These are phyloP conservation scores for Penicillium coprophilum DNA, from an alignment of 495 filamentous ascomycete species.

Conservation along the genomic window DNA sequence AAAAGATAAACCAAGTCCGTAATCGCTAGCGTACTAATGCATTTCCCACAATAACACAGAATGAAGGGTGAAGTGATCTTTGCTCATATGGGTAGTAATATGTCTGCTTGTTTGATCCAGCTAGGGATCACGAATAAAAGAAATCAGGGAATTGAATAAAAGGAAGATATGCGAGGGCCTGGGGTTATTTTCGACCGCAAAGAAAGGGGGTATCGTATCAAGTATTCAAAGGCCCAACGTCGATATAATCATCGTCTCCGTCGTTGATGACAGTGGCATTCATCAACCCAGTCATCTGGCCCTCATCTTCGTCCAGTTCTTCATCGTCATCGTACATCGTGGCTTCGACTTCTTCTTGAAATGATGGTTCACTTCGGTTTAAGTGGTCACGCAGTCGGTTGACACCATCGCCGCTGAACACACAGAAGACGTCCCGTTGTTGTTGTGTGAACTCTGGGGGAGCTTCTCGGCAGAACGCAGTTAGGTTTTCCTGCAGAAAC, in stretches of 20 bases:
- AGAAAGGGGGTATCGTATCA: constrained; percentile 42
- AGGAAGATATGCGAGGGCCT: constrained; percentile 17
- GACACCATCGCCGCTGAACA: constrained; percentile 91
- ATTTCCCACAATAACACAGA: constrained; percentile 32
- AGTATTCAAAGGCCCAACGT: constrained; percentile 42
- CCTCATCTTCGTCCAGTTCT: constrained; percentile 53
- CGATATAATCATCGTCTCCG: constrained; percentile 53
- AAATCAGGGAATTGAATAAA: constrained; percentile 17
- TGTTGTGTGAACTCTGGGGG: constrained; percentile 93
- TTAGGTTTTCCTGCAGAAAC: constrained; percentile 71
- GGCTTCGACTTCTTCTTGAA: constrained; percentile 44
- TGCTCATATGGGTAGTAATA: constrained; percentile 34
- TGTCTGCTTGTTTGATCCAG: constrained; percentile 18
- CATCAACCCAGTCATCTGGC: constrained; percentile 57
- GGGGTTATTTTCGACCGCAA: constrained; percentile 13
- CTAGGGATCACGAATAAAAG: constrained; percentile 6
- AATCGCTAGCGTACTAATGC: constrained; percentile 35
- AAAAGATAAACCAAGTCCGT: constrained; percentile 18
- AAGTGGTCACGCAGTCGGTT: constrained; percentile 71
- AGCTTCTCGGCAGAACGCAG: constrained; percentile 79
- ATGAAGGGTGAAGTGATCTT: constrained; percentile 25
- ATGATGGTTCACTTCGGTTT: constrained; percentile 47
- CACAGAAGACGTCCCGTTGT: constrained; percentile 93
- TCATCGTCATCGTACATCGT: constrained; percentile 60
- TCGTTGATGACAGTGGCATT: constrained; percentile 51